phyloP scores from a whole-genome alignment of 352 stramenopile species.

The Phytopythium aichiense region DNA sequence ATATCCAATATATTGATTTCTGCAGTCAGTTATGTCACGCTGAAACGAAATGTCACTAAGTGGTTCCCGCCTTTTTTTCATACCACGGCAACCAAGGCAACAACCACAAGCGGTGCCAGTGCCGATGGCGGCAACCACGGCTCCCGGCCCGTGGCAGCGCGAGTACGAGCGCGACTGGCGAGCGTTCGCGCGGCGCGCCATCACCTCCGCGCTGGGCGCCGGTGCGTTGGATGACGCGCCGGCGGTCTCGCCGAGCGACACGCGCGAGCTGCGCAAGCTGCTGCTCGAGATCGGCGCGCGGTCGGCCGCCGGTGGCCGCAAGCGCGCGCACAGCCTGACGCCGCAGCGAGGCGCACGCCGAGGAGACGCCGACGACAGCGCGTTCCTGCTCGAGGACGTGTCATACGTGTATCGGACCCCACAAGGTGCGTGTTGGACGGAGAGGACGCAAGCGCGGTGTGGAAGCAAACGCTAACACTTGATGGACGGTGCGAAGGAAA shows the following conservation, averaged over 20 bases:
- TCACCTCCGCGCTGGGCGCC: constrained; percentile 34
- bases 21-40: no score
- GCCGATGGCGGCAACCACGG: not conserved
- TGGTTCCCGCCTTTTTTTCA: no score
- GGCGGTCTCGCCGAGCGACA: constrained; percentile 27
- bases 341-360: not conserved
- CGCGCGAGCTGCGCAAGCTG: constrained; percentile 33
- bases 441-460: not conserved
- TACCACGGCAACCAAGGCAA: no score
- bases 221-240: constrained; percentile 14
- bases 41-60: no score
- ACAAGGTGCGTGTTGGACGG: constrained; percentile 1
- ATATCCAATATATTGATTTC: no score
- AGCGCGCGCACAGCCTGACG: constrained; percentile 14
- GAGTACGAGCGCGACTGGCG: constrained; percentile 68
- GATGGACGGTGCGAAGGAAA: not conserved
- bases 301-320: constrained; percentile 4
- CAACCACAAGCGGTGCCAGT: not conserved
- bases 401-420: constrained; percentile 77
- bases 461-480: not conserved
- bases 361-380: constrained; percentile 14
- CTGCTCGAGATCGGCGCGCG: constrained; percentile 14
- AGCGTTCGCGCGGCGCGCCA: constrained; percentile 28
- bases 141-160: constrained; percentile 38
- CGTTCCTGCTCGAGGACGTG: constrained; percentile 19